phyloP scores from a whole-genome alignment of 2,329 filamentous ascomycete genomes.

The Alternaria solani region DNA sequence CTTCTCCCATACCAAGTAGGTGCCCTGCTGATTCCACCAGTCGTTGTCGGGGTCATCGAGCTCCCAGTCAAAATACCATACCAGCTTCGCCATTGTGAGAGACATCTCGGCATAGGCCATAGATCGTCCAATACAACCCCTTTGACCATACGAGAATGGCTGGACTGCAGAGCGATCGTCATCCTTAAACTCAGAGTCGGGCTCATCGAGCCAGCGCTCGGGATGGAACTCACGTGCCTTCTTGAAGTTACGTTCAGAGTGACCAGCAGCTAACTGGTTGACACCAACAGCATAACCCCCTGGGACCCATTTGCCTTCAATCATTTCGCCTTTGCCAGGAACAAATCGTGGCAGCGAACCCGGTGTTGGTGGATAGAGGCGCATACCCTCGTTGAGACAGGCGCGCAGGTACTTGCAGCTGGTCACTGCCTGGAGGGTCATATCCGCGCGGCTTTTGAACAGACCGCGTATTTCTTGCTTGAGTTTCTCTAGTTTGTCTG shows the following conservation, averaged over 20 bases:
- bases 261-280: constrained; percentile 23
- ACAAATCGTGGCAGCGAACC: constrained; percentile 24
- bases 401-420: constrained; percentile 24
- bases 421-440: constrained; percentile 10
- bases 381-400: constrained; percentile 27
- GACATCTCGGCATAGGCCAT: neutral
- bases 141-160: constrained; percentile 25
- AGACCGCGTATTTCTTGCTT: constrained; percentile 17
- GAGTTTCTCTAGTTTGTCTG: constrained; percentile 20
- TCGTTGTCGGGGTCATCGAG: neutral
- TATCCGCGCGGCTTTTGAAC: constrained; percentile 18
- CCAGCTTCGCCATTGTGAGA: neutral
- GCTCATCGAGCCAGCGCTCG: constrained; percentile 16
- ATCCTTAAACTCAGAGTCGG: constrained; percentile 22
- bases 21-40: constrained; percentile 8
- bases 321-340: constrained; percentile 23
- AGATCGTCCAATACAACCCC: constrained; percentile 22
- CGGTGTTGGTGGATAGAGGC: constrained; percentile 24
- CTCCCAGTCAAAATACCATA: constrained; percentile 10
- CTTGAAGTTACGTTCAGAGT: constrained; percentile 28
- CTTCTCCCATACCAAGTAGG: constrained; percentile 15
- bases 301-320: constrained; percentile 26
- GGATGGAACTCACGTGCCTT: constrained; percentile 21
- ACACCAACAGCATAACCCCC: constrained; percentile 29
- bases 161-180: constrained; percentile 43